These are phyloP conservation scores for Waltergamsia citrina DNA, from an alignment of 2,329 filamentous ascomycete species.

Conservation along the genomic window DNA sequence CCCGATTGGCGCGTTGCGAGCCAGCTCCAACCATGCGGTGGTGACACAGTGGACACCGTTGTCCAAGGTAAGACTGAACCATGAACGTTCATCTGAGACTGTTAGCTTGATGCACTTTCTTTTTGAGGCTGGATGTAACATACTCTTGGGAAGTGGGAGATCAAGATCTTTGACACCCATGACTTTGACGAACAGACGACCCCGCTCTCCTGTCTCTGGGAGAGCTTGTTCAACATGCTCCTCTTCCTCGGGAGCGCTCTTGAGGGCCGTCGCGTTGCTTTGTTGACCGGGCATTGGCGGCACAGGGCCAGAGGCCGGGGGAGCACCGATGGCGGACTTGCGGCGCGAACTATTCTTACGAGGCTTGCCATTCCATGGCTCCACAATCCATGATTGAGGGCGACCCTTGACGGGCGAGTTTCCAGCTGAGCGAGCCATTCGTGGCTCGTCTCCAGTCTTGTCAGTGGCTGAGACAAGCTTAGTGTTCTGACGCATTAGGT, in stretches of 20 bases:
- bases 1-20: constrained; percentile 85
- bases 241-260: constrained; percentile 62
- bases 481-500: constrained; percentile 97
- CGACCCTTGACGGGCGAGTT: constrained; percentile 70
- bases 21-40: constrained; percentile 88
- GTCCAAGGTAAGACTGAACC: constrained; percentile 95
- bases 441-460: constrained; percentile 49
- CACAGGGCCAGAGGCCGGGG: constrained; percentile 45
- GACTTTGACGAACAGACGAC: constrained; percentile 95
- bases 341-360: constrained; percentile 58
- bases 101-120: not conserved
- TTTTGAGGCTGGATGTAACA: constrained; percentile 28
- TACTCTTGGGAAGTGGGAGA: constrained; percentile 81
- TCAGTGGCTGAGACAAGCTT: constrained; percentile 93
- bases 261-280: constrained; percentile 62
- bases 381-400: constrained; percentile 89
- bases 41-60: constrained; percentile 97
- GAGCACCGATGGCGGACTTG: constrained; percentile 10
- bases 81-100: constrained; percentile 63
- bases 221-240: constrained; percentile 42
- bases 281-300: constrained; percentile 84
- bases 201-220: constrained; percentile 78
- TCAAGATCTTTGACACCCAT: constrained; percentile 95
- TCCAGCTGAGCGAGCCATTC: constrained; percentile 49
- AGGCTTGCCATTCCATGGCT: constrained; percentile 85